These are phyloP conservation scores for Circinella umbellata DNA, from an alignment of 371 early-diverging fungal genomes.

Conservation along the genomic window DNA sequence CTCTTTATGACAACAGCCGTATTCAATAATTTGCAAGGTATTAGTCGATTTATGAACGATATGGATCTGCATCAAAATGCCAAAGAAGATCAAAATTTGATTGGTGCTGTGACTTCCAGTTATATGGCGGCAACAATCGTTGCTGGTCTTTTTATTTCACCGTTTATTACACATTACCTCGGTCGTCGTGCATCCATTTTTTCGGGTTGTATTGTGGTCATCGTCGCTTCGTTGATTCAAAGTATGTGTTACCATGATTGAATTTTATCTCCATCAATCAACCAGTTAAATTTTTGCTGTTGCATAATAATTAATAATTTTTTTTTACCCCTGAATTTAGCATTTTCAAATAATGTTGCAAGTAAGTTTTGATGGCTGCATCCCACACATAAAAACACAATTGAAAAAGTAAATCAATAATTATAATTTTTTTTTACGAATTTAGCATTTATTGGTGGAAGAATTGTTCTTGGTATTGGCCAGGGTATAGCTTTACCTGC, in stretches of 20 bases:
- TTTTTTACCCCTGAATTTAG: neutral
- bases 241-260: conserved; percentile 6
- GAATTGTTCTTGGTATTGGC: conserved; percentile 31
- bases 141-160: conserved; percentile 27
- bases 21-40: conserved; percentile 34
- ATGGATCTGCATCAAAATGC: conserved; percentile 22
- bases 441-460: conserved; percentile 31
- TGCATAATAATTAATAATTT: neutral
- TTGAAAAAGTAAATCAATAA: neutral
- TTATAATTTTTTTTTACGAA: conserved; percentile 4
- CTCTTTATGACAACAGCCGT: conserved; percentile 18
- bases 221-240: conserved; percentile 30
- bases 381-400: neutral
- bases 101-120: conserved; percentile 33
- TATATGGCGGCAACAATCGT: conserved; percentile 33
- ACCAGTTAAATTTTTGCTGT: too few species aligned
- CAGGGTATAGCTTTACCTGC: conserved; percentile 34
- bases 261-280: neutral
- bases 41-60: conserved; percentile 24
- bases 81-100: conserved; percentile 23
- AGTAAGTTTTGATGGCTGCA: neutral
- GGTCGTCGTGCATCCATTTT: conserved; percentile 35
- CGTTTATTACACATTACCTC: conserved; percentile 24
- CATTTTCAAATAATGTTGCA: conserved; percentile 31
- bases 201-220: conserved; percentile 24